Evolutionary conservation across 176 grass and related monocot species (phyloP).

Genomic region (Zoysia japonica): DNA sequence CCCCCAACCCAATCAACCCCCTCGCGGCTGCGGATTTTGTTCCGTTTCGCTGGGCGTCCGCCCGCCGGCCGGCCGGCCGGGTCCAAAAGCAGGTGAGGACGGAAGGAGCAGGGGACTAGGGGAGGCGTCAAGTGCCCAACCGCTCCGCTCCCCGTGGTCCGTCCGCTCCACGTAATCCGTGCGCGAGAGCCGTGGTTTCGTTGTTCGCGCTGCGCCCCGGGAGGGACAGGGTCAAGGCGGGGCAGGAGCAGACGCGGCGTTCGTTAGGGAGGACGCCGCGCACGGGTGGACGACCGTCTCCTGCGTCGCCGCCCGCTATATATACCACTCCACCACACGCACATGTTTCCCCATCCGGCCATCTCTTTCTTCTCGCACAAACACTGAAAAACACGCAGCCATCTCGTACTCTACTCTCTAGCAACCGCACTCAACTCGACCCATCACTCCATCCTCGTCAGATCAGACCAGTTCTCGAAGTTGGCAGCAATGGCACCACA

Average conservation of each 20-base stretch:
- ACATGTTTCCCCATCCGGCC: neutral
- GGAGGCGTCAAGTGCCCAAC: neutral
- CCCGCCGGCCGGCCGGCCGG: too few relatives aligned
- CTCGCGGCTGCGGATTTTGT: too few relatives aligned
- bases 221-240: slow-evolving; percentile 33
- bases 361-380: neutral
- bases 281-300: neutral
- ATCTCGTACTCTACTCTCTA: too few relatives aligned
- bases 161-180: neutral
- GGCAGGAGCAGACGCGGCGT: too few relatives aligned
- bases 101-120: too few relatives aligned
- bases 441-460: neutral
- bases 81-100: neutral
- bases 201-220: neutral
- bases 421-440: neutral
- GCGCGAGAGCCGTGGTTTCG: neutral
- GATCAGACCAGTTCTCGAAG: neutral
- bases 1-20: too few relatives aligned
- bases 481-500: slow-evolving; percentile 9
- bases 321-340: neutral
- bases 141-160: neutral
- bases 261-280: neutral
- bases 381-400: neutral
- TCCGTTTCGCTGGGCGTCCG: too few relatives aligned
- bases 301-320: neutral